Percentiles rank a stretch among this genome's conserved stretches.
phyloP scores from a whole-genome alignment of 257 asterid species.

The Mentha longifolia region DNA sequence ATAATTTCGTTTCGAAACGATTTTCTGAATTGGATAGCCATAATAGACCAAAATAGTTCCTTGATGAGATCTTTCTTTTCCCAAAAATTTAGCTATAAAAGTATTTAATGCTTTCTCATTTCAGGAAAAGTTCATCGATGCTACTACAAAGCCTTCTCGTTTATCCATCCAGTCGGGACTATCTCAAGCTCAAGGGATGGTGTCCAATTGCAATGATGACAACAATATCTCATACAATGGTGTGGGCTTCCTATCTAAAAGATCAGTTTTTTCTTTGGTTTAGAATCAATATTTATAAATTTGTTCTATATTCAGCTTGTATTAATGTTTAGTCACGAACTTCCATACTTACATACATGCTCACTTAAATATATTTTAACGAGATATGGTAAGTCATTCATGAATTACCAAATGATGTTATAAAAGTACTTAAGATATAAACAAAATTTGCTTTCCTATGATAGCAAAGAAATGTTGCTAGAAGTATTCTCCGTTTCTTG shows the following conservation, averaged over 20 bases:
- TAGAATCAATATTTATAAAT: conserved; percentile 10
- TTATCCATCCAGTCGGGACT: conserved; percentile 54
- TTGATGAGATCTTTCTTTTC: neutral
- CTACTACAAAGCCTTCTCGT: conserved; percentile 55
- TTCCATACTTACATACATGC: neutral
- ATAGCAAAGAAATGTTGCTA: neutral
- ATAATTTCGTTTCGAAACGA: neutral
- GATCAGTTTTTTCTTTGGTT: conserved; percentile 19
- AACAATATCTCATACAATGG: conserved; percentile 56
- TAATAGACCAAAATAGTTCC: neutral
- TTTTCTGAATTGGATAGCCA: neutral
- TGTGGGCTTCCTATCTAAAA: conserved; percentile 47
- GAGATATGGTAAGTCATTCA: neutral
- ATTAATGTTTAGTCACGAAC: neutral
- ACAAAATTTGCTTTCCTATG: neutral
- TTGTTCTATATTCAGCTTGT: conserved; percentile 1
- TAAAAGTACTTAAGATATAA: neutral
- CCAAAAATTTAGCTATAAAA: neutral
- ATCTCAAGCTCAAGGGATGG: conserved; percentile 51
- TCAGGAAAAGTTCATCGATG: conserved; percentile 68
- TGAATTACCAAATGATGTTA: neutral
- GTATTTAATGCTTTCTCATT: conserved; percentile 32
- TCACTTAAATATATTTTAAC: neutral
- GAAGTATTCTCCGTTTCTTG: neutral
- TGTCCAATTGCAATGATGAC: conserved; percentile 53